Conservation (phyloP, 192 early-diverging fungal species). For the Glomus cerebriforme region DNA sequence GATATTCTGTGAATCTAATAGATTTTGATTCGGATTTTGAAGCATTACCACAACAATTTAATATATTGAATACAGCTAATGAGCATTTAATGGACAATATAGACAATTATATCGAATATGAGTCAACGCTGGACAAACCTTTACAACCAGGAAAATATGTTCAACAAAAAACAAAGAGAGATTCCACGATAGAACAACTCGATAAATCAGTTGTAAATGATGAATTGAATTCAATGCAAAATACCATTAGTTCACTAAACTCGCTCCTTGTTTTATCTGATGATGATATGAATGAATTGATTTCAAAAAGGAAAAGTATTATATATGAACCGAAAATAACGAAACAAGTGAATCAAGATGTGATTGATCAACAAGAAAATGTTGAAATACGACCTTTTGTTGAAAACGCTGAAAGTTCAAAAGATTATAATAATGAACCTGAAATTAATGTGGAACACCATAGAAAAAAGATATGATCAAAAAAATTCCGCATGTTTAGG, state of each 20-base stretch:
- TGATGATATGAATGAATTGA: not conserved
- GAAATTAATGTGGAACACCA: no score
- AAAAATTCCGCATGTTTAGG: no score
- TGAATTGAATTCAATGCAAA: not conserved
- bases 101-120: not conserved
- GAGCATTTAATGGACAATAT: not conserved
- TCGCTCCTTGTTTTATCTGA: not conserved
- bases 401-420: not conserved
- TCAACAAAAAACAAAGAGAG: not conserved
- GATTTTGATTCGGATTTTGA: not conserved
- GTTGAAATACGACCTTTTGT: not conserved
- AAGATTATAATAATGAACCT: not conserved
- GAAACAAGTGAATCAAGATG: not conserved
- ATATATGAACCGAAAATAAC: not conserved
- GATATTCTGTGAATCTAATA: not conserved
- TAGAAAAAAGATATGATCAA: not conserved
- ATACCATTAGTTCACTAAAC: not conserved
- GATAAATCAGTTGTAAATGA: no score
- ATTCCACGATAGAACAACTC: no score
- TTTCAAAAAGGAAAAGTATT: not conserved
- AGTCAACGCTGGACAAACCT: not conserved
- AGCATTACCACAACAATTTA: not conserved
- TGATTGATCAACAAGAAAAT: not conserved
- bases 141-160: not conserved
- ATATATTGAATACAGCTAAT: not conserved